These are phyloP conservation scores for Xerocomus nothofagi DNA, from an alignment of 1,284 basidiomycete genomes.

Conservation along the genomic window DNA sequence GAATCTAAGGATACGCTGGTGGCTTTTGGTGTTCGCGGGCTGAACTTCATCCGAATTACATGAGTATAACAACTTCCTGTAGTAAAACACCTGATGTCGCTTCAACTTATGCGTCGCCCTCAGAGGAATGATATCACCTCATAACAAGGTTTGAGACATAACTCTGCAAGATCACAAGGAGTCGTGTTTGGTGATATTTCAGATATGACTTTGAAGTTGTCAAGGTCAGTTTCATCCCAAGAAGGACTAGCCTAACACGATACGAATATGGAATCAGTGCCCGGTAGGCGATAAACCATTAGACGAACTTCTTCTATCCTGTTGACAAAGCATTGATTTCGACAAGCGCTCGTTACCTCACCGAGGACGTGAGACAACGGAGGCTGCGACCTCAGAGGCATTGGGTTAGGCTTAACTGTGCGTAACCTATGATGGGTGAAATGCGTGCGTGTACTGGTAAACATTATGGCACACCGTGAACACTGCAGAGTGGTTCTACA, in stretches of 20 bases:
- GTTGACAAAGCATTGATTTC: conserved; percentile 41
- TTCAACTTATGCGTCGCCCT: not conserved
- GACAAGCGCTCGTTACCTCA: conserved; percentile 35
- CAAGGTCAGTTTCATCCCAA: conserved; percentile 28
- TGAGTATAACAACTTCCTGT: conserved; percentile 23
- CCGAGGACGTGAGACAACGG: conserved; percentile 24
- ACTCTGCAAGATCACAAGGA: conserved; percentile 41
- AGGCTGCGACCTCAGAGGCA: conserved; percentile 31
- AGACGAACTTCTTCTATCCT: conserved; percentile 19
- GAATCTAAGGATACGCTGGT: conserved; percentile 21
- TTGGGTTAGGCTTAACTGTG: conserved; percentile 36
- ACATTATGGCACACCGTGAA: conserved; percentile 43
- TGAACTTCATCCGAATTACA: not conserved
- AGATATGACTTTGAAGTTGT: conserved; percentile 32
- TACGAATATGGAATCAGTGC: not conserved
- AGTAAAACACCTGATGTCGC: conserved; percentile 29
- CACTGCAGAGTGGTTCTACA: conserved; percentile 47
- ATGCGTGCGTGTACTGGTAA: conserved; percentile 16
- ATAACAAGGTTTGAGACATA: conserved; percentile 41
- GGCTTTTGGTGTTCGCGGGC: conserved; percentile 1
- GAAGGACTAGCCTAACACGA: conserved; percentile 13
- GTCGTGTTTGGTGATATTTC: conserved; percentile 36
- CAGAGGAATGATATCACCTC: conserved; percentile 33
- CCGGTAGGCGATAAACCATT: not conserved
- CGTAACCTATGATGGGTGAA: conserved; percentile 16